These are phyloP conservation scores for Alternaria ventricosa DNA, from an alignment of 2,329 filamentous ascomycete genomes.

Conservation along the genomic window DNA sequence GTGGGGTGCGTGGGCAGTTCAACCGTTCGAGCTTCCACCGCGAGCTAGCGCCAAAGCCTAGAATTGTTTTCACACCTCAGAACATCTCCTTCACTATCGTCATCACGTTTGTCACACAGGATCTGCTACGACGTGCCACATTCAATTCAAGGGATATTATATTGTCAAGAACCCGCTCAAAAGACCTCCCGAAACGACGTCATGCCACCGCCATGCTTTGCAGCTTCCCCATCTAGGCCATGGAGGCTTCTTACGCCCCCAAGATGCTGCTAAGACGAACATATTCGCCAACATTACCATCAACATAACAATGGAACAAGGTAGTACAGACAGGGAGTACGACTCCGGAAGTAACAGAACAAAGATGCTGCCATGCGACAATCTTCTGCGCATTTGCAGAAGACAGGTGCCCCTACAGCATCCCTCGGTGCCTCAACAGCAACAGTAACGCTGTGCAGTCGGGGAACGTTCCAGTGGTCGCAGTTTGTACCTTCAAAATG, in stretches of 20 bases:
- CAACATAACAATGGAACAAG: conserved; percentile 3
- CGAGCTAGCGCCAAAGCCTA: conserved; percentile 4
- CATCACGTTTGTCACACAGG: not conserved
- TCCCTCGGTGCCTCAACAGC: not conserved
- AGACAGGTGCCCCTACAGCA: not conserved
- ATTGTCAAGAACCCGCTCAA: not conserved
- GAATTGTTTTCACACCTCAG: conserved; percentile 8
- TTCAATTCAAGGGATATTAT: not conserved
- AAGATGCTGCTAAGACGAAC: not conserved
- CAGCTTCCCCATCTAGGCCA: conserved; percentile 13
- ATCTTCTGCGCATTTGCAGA: not conserved
- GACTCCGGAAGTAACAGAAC: conserved; percentile 1
- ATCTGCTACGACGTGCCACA: not conserved
- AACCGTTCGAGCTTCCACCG: not conserved
- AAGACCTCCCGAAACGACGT: not conserved
- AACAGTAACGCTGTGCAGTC: not conserved
- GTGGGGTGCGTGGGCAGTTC: not conserved
- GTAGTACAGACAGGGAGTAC: not conserved
- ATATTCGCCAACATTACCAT: not conserved
- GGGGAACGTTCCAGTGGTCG: not conserved
- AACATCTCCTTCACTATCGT: not conserved
- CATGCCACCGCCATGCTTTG: conserved; percentile 6
- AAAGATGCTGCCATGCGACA: not conserved
- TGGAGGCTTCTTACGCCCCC: conserved; percentile 6
- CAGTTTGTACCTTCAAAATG: not conserved